phyloP scores from a whole-genome alignment of 805 yeast species.

The Hanseniaspora pseudoguilliermondii region DNA sequence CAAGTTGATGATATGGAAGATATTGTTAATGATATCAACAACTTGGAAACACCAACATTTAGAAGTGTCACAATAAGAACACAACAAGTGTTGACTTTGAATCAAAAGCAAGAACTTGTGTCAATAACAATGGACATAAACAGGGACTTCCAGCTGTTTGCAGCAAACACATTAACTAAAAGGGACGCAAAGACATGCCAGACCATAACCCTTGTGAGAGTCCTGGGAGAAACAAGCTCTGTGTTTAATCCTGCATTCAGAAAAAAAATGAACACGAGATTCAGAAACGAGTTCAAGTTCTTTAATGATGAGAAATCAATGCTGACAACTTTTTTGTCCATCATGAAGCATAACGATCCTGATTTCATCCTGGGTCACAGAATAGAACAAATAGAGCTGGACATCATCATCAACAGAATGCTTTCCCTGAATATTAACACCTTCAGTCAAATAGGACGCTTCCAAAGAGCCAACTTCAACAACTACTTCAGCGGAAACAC shows the following conservation, averaged over 20 bases:
- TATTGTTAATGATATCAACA: constrained; percentile 30
- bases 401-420: constrained; percentile 70
- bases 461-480: constrained; percentile 67
- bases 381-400: constrained; percentile 65
- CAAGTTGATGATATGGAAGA: constrained; percentile 37
- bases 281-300: constrained; percentile 34
- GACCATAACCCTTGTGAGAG: constrained; percentile 59
- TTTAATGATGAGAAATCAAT: constrained; percentile 66
- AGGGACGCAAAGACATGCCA: neutral
- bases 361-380: constrained; percentile 84
- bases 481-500: constrained; percentile 48
- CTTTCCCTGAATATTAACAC: constrained; percentile 56
- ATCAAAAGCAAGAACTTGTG: constrained; percentile 70
- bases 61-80: constrained; percentile 64
- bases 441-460: constrained; percentile 77
- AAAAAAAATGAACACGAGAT: constrained; percentile 44
- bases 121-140: constrained; percentile 66
- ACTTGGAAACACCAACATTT: constrained; percentile 48
- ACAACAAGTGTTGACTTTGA: constrained; percentile 67
- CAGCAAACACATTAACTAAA: constrained; percentile 31
- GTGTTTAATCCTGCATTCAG: constrained; percentile 68
- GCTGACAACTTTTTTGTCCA: constrained; percentile 59
- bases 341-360: constrained; percentile 69
- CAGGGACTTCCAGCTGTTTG: constrained; percentile 67
- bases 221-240: constrained; percentile 42